These are phyloP conservation scores for Penicillium brevicompactum DNA, from an alignment of 2,329 filamentous ascomycete species.

Conservation along the genomic window DNA sequence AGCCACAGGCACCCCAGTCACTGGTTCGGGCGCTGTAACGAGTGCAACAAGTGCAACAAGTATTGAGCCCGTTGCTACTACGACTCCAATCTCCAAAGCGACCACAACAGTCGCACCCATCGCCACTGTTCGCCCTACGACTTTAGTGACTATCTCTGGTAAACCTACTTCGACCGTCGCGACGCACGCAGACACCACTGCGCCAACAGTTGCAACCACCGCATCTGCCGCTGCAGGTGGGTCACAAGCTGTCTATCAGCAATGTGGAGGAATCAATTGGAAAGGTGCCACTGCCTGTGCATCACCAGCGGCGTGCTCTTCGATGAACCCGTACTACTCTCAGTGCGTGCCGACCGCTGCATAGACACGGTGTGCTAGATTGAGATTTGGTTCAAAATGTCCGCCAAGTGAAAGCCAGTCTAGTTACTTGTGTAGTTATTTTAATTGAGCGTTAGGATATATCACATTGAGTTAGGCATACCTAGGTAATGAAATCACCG, in stretches of 20 bases:
- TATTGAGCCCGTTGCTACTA: background rate
- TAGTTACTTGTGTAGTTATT: background rate
- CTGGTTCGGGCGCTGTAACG: conserved; percentile 6
- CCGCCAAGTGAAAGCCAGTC: background rate
- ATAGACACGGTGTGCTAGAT: background rate
- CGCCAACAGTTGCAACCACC: background rate
- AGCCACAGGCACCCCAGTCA: conserved; percentile 16
- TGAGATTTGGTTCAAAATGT: background rate
- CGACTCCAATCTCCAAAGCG: background rate
- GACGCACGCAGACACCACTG: background rate
- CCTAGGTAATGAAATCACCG: no score
- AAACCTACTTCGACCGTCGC: background rate
- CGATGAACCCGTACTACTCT: conserved; percentile 18
- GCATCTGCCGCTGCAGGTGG: background rate
- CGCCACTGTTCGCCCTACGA: background rate
- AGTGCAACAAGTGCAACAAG: background rate
- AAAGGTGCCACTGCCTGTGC: conserved; percentile 17
- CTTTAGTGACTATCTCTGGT: background rate
- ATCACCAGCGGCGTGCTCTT: conserved; percentile 15
- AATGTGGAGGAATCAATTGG: conserved; percentile 21
- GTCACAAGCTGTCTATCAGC: conserved; percentile 20
- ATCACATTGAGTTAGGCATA: no score
- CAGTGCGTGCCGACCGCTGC: conserved; percentile 19
- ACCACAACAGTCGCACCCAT: background rate
- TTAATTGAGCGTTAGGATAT: background rate